Evolutionary conservation across 495 filamentous ascomycete species (phyloP).

Genomic region (Apiosordaria backusii): DNA sequence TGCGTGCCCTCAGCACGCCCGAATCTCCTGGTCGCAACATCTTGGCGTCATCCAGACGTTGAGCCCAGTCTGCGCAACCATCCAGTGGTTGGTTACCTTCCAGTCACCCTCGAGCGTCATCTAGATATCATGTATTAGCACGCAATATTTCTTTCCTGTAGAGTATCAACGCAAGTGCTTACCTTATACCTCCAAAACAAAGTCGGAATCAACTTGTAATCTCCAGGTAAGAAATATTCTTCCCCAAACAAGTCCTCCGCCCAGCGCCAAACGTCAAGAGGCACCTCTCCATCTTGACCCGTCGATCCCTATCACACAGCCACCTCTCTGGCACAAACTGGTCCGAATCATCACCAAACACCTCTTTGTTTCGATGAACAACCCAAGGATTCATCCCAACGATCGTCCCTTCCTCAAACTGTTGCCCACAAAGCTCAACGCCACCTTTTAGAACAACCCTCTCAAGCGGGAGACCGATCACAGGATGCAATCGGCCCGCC

Average conservation of each 20-base stretch:
- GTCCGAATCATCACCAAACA: constrained; percentile 40
- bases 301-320: constrained; percentile 36
- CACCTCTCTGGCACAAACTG: constrained; percentile 53
- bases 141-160: background rate
- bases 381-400: constrained; percentile 45
- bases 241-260: constrained; percentile 37
- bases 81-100: constrained; percentile 15
- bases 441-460: constrained; percentile 47
- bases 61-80: constrained; percentile 14
- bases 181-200: constrained; percentile 16
- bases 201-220: constrained; percentile 43
- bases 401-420: constrained; percentile 45
- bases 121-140: constrained; percentile 3
- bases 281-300: constrained; percentile 35
- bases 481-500: constrained; percentile 44
- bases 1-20: no score
- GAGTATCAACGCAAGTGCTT: background rate
- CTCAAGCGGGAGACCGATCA: constrained; percentile 29
- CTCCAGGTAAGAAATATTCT: constrained; percentile 39
- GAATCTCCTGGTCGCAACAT: background rate
- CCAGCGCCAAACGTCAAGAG: constrained; percentile 34
- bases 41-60: constrained; percentile 7
- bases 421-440: constrained; percentile 40
- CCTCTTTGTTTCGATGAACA: constrained; percentile 33
- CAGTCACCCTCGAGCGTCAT: constrained; percentile 14